Conservation (phyloP, 2,329 filamentous ascomycete genomes). For the Fusarium phyllophilum region DNA sequence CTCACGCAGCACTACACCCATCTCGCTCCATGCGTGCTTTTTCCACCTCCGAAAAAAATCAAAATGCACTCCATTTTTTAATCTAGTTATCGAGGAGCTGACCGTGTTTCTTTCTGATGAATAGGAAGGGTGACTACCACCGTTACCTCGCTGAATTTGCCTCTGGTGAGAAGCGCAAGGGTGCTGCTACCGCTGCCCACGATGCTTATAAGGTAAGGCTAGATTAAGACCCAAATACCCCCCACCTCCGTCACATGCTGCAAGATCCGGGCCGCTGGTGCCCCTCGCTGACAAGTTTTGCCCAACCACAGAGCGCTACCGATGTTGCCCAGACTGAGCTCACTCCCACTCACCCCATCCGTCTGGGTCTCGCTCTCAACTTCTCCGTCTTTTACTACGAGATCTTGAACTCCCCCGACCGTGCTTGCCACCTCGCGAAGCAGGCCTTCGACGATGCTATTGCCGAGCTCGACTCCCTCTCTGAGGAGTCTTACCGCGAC, state of each 20-base stretch:
- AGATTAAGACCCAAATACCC: constrained; percentile 13
- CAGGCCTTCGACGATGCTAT: constrained; percentile 99
- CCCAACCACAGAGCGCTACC: constrained; percentile 99
- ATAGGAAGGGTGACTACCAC: constrained; percentile 95
- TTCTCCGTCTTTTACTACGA: constrained; percentile 99
- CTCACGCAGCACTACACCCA: constrained; percentile 21
- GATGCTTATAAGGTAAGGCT: constrained; percentile 93
- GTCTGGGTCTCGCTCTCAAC: constrained; percentile 96
- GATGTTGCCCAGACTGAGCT: constrained; percentile 98
- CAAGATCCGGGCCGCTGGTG: constrained; percentile 39
- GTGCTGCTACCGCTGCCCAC: constrained; percentile 84
- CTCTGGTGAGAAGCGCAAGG: constrained; percentile 91
- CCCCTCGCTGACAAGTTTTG: constrained; percentile 79
- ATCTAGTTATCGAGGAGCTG: constrained; percentile 14
- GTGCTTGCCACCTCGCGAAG: constrained; percentile 98
- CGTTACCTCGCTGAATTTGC: constrained; percentile 95
- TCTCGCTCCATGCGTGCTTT: constrained; percentile 11
- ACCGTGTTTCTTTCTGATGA: constrained; percentile 16
- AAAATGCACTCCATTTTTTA: constrained; percentile 2
- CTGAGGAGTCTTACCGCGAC: constrained; percentile 99
- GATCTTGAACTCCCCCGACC: constrained; percentile 98
- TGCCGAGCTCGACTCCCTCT: constrained; percentile 95
- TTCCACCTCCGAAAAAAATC: not conserved
- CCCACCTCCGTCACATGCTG: constrained; percentile 41
- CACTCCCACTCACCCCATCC: constrained; percentile 97